Evolutionary conservation across 306 rosid species (phyloP).

Genomic region (Luffa acutangula): DNA sequence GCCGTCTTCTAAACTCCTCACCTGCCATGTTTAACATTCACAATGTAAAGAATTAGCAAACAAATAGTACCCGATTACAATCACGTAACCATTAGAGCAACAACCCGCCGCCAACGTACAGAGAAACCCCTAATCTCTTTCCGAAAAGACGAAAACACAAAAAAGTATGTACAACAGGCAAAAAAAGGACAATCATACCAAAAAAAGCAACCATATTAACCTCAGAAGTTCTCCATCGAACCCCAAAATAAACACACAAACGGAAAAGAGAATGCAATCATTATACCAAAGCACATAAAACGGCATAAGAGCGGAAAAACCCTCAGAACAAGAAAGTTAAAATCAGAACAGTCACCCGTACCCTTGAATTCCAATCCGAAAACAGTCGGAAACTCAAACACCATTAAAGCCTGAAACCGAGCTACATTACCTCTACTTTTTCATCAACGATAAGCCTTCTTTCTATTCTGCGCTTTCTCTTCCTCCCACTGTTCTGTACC

Average conservation of each 20-base stretch:
- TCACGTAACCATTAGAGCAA: background rate
- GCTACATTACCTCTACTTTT: conserved; percentile 33
- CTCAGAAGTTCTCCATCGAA: background rate
- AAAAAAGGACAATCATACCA: background rate
- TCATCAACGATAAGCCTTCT: conserved; percentile 19
- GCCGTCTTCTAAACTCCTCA: conserved; percentile 64
- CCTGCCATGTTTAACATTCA: conserved; percentile 34
- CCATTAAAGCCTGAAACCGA: background rate
- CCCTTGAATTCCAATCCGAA: background rate
- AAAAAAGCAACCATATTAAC: background rate
- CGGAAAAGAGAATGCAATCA: background rate
- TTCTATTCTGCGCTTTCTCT: conserved; percentile 11
- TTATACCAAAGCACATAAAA: background rate
- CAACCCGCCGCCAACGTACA: background rate
- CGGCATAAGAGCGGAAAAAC: background rate
- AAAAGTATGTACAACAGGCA: background rate
- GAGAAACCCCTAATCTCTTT: background rate
- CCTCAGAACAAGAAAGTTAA: background rate
- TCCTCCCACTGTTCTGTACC: background rate
- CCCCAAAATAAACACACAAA: background rate
- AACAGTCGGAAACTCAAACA: background rate
- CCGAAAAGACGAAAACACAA: background rate
- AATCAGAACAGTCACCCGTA: background rate
- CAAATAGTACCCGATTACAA: background rate
- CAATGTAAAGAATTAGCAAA: background rate